Evolutionary conservation across 163 green algal species (phyloP).

Genomic region (Scenedesmus sp.): DNA sequence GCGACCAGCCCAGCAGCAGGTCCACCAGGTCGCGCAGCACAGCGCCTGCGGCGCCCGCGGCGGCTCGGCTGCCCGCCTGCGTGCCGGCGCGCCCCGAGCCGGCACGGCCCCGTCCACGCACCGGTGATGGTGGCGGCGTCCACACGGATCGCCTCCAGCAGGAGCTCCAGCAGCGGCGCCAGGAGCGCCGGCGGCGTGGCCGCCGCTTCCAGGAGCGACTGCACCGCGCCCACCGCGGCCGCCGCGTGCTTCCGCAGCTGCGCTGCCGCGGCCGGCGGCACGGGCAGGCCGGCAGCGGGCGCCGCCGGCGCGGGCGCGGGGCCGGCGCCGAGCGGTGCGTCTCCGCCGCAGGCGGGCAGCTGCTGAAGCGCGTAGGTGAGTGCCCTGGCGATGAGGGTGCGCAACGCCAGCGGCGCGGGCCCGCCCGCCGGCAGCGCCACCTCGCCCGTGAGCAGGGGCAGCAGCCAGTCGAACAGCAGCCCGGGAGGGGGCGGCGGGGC

Average conservation of each 20-base stretch:
- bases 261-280: slow-evolving; percentile 10
- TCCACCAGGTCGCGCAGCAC: slow-evolving; percentile 41
- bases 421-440: slow-evolving; percentile 14
- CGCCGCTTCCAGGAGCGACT: slow-evolving; percentile 19
- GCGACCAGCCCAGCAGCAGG: slow-evolving; percentile 41
- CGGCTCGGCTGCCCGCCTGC: no score
- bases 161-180: slow-evolving; percentile 42
- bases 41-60: neutral
- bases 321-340: no score
- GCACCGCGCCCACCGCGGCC: slow-evolving; percentile 2
- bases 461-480: slow-evolving; percentile 45
- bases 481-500: neutral
- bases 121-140: slow-evolving; percentile 14
- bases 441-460: slow-evolving; percentile 37
- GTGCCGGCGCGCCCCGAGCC: neutral
- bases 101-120: neutral
- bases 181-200: slow-evolving; percentile 26
- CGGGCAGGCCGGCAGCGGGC: slow-evolving; percentile 3
- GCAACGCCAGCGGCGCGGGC: slow-evolving; percentile 20
- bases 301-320: neutral
- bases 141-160: slow-evolving; percentile 24
- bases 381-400: slow-evolving; percentile 22
- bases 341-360: slow-evolving; percentile 11
- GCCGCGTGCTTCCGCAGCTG: slow-evolving; percentile 14
- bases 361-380: slow-evolving; percentile 31